A percentile compares a stretch with the other conserved stretches of the same genome.
These are phyloP conservation scores for Gossypioides kirkii DNA, from an alignment of 345 rosid genomes.

Conservation along the genomic window DNA sequence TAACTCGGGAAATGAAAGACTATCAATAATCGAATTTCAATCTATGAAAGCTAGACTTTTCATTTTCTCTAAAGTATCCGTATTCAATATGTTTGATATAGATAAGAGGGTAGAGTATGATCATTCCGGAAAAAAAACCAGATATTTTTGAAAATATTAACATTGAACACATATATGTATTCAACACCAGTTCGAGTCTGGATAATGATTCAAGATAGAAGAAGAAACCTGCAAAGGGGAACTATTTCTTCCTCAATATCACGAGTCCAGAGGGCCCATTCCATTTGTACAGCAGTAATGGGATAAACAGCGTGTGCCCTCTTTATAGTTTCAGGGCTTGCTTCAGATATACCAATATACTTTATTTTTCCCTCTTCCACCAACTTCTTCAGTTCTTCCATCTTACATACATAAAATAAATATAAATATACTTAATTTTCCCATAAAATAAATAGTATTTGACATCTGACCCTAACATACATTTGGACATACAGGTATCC, in stretches of 20 bases:
- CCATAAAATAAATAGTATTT: no score
- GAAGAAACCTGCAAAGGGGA: constrained; percentile 21
- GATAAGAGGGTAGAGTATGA: neutral
- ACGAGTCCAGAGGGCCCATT: constrained; percentile 23
- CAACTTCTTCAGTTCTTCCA: constrained; percentile 20
- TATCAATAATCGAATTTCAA: no score
- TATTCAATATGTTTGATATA: no score
- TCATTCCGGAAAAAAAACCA: no score
- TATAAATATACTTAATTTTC: neutral
- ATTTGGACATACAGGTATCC: no score
- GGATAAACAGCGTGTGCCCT: constrained; percentile 26
- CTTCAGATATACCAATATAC: constrained; percentile 20
- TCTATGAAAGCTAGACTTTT: no score
- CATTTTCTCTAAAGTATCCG: no score
- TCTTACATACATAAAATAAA: neutral
- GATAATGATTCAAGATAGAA: neutral
- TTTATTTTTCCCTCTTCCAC: constrained; percentile 19
- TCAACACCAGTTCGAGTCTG: no score
- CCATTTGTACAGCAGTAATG: constrained; percentile 16
- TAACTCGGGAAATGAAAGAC: neutral
- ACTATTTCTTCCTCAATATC: constrained; percentile 21
- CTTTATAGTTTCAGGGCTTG: constrained; percentile 21
- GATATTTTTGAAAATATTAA: no score
- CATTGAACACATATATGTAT: no score
- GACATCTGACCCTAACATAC: no score